Base-by-base conservation (phyloP, 495 filamentous ascomycete genomes). In the Margaritispora aquatica region DNA sequence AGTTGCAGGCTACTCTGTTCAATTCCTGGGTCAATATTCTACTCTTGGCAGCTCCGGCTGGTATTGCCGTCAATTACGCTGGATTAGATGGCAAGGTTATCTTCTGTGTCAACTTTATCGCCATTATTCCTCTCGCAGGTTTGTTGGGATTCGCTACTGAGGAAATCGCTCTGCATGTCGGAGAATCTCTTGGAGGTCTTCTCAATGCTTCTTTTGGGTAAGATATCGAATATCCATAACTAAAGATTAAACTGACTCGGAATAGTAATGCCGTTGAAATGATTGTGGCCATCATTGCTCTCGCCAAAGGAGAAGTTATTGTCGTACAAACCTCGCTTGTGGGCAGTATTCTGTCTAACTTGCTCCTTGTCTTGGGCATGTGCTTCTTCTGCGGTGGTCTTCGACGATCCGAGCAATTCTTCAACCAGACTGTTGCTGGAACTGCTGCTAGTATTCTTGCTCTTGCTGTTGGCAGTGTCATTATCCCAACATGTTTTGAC, bases 251-350 rank as follows among this genome's bases (percentile, higher is more conserved):
- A 69, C 53, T 13, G 26, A 26, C 8, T 55, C 29, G n/a, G n/a
- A n/a, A n/a, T 60, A 87, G 87, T 19, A 97, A 96, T 66, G 92
- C 92, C 4, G 91, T 96, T 58, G 92, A 97, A 68, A 69, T 96
- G 61, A 97, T 97, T 61, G 88, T 97, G 36, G 85, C 89, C 19
- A 86, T 97, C 63, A 86, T 96, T 51, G 91, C 91, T 0, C 74
- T 97, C 38, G 72, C 78, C 21, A 74, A 92, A 53, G 68, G 78
- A 34, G 78, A 97, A 72, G 81, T 95, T 24, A 76, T 88, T 41
- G 95, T 97, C 64, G 93, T 96, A 2, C 88, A 96, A 71, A 96
- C 92, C 0, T 97, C 92, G 1, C 74, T 97, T 13, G 89, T 96
- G 59, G 92, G 92, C 26, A 88, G 84, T 69, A 96, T 96, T 69